Base-by-base conservation (phyloP, 306 rosid genomes). In the Prunus padus region DNA sequence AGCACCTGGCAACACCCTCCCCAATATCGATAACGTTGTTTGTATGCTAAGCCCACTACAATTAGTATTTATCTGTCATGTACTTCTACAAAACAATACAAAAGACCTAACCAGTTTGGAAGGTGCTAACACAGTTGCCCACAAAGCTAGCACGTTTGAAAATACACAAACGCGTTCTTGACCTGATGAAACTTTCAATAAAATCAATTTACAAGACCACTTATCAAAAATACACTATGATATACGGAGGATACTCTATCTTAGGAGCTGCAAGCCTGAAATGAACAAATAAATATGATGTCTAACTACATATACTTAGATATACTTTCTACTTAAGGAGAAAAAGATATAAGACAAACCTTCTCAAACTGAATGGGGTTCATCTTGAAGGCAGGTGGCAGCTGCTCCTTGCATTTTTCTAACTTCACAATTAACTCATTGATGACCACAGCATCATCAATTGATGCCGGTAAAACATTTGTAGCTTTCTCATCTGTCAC, bases 341-440 rank as follows among this genome's bases (percentile, higher is more conserved):
- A 63, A 51, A 20, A 18, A 1, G 28, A n/a, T 11, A 28, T 18
- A 18, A 54, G 20, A 57, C 59, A 45, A 11, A 76, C 80, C 80
- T 76, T 76, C 74, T 76, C 80, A 76, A 76, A 76, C 40, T 76
- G 80, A 67, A 76, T 76, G 1, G 80, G 80, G 49, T 68, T 76
- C 80, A 76, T 67, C 80, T 68, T 67, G 80, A 76, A 76, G 46
- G 40, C 60, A 1, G 61, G 50, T 68, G 80, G 80, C 31, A 76
- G 74, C 80, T 47, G 22, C 40, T 76, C 47, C 75, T 47, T 69
- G 56, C 69, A 68, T 25, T 45, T 56, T 22, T 76, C 75, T 28
- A 76, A 46, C 75, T 67, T 76, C 67, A 67, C 47, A 6, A 56
- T 55, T 3, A 76, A 46, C 69, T 76, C 80, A 8, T 67, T 69